These are phyloP conservation scores for Penicillium sp. DNA, from an alignment of 2,329 filamentous ascomycete species.

Conservation along the genomic window DNA sequence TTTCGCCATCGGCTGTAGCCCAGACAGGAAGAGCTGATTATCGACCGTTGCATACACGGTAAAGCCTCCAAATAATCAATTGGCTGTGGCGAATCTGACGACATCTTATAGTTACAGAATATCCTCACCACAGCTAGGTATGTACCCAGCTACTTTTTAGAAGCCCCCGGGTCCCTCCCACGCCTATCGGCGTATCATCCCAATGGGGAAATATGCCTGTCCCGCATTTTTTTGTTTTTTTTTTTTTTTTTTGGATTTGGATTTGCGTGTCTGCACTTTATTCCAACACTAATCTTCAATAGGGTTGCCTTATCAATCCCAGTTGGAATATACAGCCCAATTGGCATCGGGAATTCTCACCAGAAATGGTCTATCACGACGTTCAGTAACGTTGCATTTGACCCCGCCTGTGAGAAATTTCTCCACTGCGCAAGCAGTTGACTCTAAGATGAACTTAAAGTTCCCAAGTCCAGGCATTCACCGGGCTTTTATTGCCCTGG, in stretches of 20 bases:
- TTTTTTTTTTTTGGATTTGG: neutral
- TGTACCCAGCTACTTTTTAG: neutral
- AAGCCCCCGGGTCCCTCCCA: neutral
- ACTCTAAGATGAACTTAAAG: conserved; percentile 12
- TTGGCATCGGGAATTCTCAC: neutral
- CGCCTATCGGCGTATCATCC: conserved; percentile 12
- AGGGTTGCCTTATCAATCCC: conserved; percentile 1
- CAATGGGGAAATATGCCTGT: conserved; percentile 10
- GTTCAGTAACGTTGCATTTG: conserved; percentile 1
- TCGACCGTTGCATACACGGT: neutral
- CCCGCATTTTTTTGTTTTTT: conserved; percentile 6
- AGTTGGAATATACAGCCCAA: conserved; percentile 1
- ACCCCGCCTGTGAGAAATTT: conserved; percentile 18
- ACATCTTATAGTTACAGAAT: neutral
- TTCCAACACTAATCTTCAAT: conserved; percentile 5
- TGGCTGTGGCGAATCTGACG: neutral
- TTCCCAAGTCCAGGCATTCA: conserved; percentile 21
- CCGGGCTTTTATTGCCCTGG: conserved; percentile 77
- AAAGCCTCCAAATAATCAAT: neutral
- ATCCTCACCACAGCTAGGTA: neutral
- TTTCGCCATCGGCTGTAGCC: neutral
- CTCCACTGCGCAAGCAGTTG: conserved; percentile 15
- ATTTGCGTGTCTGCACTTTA: neutral
- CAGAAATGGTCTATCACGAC: conserved; percentile 11
- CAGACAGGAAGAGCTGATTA: neutral